Percentiles rank a stretch among this genome's conserved stretches.
phyloP scores from a whole-genome alignment of 495 filamentous ascomycete genomes.

The Usnea hakonensis region DNA sequence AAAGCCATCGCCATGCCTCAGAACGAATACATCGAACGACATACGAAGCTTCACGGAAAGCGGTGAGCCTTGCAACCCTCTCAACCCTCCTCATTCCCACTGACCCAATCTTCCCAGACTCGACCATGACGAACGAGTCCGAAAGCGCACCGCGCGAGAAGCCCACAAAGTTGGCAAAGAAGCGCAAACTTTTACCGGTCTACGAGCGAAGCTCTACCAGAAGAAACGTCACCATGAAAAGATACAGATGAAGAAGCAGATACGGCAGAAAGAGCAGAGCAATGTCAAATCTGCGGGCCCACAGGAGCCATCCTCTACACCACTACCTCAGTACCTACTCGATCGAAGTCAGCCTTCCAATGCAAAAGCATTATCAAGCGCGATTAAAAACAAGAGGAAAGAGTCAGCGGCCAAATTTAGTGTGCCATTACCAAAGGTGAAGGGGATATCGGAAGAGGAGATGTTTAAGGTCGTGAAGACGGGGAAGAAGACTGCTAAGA shows the following conservation, averaged over 20 bases:
- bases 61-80: constrained; percentile 29
- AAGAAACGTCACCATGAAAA: constrained; percentile 93
- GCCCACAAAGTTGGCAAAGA: constrained; percentile 75
- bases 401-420: constrained; percentile 95
- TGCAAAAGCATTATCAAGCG: constrained; percentile 78
- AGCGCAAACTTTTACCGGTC: constrained; percentile 84
- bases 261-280: constrained; percentile 88
- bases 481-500: constrained; percentile 71
- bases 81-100: not conserved
- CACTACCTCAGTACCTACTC: constrained; percentile 81
- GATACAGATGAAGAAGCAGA: constrained; percentile 98
- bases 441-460: constrained; percentile 92
- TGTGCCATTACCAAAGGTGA: constrained; percentile 89
- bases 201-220: constrained; percentile 89
- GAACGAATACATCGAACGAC: constrained; percentile 73
- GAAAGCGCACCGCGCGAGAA: constrained; percentile 84
- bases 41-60: constrained; percentile 72
- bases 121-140: constrained; percentile 84
- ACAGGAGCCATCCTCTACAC: constrained; percentile 60
- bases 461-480: constrained; percentile 98
- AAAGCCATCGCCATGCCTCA: constrained; percentile 10
- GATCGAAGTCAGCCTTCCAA: constrained; percentile 78
- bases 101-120: constrained; percentile 37
- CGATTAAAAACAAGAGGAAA: constrained; percentile 80
- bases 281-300: constrained; percentile 88